Conservation (phyloP, 2,329 filamentous ascomycete genomes). For the Epicoccum sorghinum region DNA sequence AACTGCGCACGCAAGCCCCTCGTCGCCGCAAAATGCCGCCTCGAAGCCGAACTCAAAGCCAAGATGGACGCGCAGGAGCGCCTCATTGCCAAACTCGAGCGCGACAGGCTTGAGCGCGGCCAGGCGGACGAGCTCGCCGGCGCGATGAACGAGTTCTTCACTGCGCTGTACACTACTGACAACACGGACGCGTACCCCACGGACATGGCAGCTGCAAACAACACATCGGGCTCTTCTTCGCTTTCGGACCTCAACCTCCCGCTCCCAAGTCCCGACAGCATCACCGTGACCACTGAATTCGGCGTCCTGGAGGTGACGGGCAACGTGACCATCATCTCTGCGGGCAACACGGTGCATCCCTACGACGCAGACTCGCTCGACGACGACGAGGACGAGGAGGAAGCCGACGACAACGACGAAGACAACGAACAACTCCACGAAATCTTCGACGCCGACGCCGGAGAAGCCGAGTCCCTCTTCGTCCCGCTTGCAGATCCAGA, state of each 20-base stretch:
- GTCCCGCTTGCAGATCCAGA: not conserved
- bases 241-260: conserved; percentile 12
- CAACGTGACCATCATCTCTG: conserved; percentile 38
- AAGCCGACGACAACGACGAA: not conserved
- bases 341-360: conserved; percentile 22
- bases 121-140: conserved; percentile 44
- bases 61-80: conserved; percentile 40
- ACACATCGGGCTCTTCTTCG: too few relatives aligned
- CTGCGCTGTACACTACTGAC: conserved; percentile 31
- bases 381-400: conserved; percentile 11
- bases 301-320: conserved; percentile 41
- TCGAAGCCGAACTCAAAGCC: conserved; percentile 43
- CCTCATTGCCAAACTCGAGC: conserved; percentile 36
- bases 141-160: conserved; percentile 45
- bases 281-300: conserved; percentile 44
- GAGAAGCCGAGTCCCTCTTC: too few relatives aligned
- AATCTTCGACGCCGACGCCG: too few relatives aligned
- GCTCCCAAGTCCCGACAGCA: conserved; percentile 40
- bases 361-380: conserved; percentile 8
- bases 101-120: conserved; percentile 42
- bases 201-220: too few relatives aligned
- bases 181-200: not conserved
- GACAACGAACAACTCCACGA: too few relatives aligned
- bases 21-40: conserved; percentile 44
- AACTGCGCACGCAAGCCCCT: conserved; percentile 42